Base-by-base conservation (phyloP, 768 basidiomycete genomes). In the Psilocybe subaeruginosa region DNA sequence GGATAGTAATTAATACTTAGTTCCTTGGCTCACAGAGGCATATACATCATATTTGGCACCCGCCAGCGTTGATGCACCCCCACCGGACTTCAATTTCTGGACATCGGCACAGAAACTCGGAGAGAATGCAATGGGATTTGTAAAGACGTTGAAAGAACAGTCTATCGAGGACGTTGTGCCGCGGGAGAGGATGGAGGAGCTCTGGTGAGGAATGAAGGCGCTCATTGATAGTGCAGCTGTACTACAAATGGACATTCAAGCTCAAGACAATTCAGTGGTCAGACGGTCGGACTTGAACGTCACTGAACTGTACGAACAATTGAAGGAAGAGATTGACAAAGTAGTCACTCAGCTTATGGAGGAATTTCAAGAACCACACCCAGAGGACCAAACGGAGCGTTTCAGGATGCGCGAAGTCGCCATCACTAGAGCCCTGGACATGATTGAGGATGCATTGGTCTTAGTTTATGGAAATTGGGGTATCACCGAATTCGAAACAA, bases 331-430 rank as follows among this genome's bases (percentile, higher is more conserved):
- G 16, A 31, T 77, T 3, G 65, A 66, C 11, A 45, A 56, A 9
- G 61, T 68, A 12, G 53, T 75, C 29, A 62, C 62, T 14, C 52
- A 53, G 3, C 56, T 78, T 23, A 58, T 72, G 35, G 66, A 65
- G 3, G 72, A 75, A 50, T 75, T 80, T 54, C 67, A 73, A 2
- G 60, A 72, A 1, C 72, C 76, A 3, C 59, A 64, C 19, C 66
- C 63, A 9, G 70, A 65, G 39, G 66, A 74, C 33, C 39, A 73
- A 31, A 73, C 74, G 7, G 71, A 74, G 4, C 57, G 66, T 11
- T 74, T 77, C 54, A 69, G 65, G 35, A 57, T 70, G 29, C 68
- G 75, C 2, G 63, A 58, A 16, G 57, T 8, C 4, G 66, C 68
- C 31, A 64, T 77, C 3, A 29, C 12, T 4, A 43, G 27, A 9